Percentiles rank a stretch among this genome's conserved stretches.
Evolutionary conservation across 768 basidiomycete species (phyloP).

Genomic region (Lanmaoa rubissima): DNA sequence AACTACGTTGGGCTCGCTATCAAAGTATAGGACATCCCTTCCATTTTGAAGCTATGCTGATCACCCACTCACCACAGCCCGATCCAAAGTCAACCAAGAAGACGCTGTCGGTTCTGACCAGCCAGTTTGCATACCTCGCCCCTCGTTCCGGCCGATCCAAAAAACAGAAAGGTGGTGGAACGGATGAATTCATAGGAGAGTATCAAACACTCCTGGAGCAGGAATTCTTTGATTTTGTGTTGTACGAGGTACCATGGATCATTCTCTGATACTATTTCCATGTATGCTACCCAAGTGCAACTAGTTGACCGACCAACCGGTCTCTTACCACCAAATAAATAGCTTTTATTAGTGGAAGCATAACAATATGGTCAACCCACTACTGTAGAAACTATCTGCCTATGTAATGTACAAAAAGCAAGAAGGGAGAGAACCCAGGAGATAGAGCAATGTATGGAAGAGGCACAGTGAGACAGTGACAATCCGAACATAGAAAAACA

Average conservation of each 20-base stretch:
- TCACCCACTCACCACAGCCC: constrained; percentile 49
- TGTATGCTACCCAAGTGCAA: background rate
- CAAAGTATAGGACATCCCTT: constrained; percentile 50
- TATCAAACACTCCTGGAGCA: constrained; percentile 92
- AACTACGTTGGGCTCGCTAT: constrained; percentile 81
- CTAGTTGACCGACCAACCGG: background rate
- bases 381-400: constrained; percentile 48
- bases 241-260: constrained; percentile 94
- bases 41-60: background rate
- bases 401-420: constrained; percentile 40
- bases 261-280: constrained; percentile 43
- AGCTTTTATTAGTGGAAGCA: constrained; percentile 55
- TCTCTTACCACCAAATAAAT: constrained; percentile 28
- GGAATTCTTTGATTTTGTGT: constrained; percentile 92
- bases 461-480: constrained; percentile 14
- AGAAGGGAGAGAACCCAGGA: constrained; percentile 20
- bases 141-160: constrained; percentile 58
- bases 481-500: constrained; percentile 19
- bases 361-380: constrained; percentile 62
- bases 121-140: constrained; percentile 78
- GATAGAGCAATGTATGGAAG: constrained; percentile 23
- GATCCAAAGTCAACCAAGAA: constrained; percentile 84
- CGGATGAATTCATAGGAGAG: constrained; percentile 82
- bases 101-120: constrained; percentile 66
- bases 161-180: constrained; percentile 33